Base-by-base conservation (phyloP, 192 early-diverging fungal species). In the Coemansia sp. region DNA sequence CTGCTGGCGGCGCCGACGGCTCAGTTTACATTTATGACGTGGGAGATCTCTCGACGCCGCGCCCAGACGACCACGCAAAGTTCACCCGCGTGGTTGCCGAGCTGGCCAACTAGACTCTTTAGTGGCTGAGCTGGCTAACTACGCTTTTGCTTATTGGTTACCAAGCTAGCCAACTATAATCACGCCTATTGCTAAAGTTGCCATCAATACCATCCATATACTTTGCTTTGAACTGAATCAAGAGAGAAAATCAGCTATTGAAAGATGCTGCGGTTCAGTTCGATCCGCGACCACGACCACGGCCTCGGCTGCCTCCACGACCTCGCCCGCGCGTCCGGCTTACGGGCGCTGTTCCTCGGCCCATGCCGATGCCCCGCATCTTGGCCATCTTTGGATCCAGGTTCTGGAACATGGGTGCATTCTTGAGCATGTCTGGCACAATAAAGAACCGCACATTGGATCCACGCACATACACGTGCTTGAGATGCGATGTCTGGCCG, bases 341-440 rank as follows among this genome's bases (percentile, higher is more conserved):
- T 1, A 47, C 61, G 0, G 69, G 35, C 0, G 66, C 35, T 54
- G 64, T 77, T 35, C 77, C 82, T 21, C 77, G 76, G 37, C 76
- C 77, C 77, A 84, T 80, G 51, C 82, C 77, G 39, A 84, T 76
- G 58, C 82, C 82, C 23, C 82, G 77, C 49, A 65, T 61, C 69
- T 77, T 84, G 56, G 70, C 64, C 22, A 70, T 60, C 59, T 68
- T 88, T 19, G 93, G 92, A n/a, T 89, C 94, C 53, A 95, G 87
- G 57, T 85, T 84, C 83, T 95, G 93, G 82, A 99, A 97, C 95
- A 99, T 96, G 52, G 97, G 95, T 23, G 97, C 97, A 70, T 99
- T 97, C 84, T 96, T 96, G 38, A 99, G 87, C 94, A 99, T 99
- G 75, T 99, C 97, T 22, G 96, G 96, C n/a, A 96, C 94, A 32